phyloP scores from a whole-genome alignment of 2,329 filamentous ascomycete species.

The Amauroascus niger region DNA sequence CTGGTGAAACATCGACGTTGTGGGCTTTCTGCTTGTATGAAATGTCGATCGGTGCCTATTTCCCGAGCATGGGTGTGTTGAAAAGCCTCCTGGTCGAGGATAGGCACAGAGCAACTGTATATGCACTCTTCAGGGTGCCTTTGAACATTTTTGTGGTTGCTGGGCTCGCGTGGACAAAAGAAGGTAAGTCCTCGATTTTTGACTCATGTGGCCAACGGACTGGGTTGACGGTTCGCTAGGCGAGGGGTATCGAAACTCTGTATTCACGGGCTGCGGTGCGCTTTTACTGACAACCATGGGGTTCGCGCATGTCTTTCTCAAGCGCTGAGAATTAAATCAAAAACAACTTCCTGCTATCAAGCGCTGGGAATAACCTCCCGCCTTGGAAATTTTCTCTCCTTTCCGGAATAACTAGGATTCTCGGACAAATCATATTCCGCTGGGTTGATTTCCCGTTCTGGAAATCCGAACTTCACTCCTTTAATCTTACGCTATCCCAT shows the following conservation, averaged over 20 bases:
- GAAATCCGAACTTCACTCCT: no score
- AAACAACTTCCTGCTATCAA: no score
- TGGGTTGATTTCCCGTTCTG: no score
- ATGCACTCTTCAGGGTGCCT: conserved; percentile 49
- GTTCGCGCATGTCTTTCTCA: conserved; percentile 10
- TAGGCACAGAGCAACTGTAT: conserved; percentile 45
- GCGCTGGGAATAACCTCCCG: no score
- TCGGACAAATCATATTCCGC: no score
- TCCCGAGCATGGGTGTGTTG: conserved; percentile 46
- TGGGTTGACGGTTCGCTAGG: background rate
- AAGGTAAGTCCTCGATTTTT: conserved; percentile 25
- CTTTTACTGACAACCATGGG: conserved; percentile 11
- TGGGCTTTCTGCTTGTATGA: conserved; percentile 52
- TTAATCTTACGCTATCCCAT: no score
- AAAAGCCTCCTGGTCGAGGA: conserved; percentile 50
- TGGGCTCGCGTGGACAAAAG: conserved; percentile 40
- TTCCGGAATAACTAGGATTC: no score
- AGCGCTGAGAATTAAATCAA: background rate
- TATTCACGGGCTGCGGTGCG: conserved; percentile 26
- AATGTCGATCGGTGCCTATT: conserved; percentile 49
- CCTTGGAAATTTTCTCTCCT: no score
- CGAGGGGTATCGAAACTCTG: conserved; percentile 23
- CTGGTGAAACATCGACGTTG: conserved; percentile 39
- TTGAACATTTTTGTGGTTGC: conserved; percentile 50
- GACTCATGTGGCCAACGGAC: background rate